Evolutionary conservation across 2,329 filamentous ascomycete genomes (phyloP).

Genomic region (Pestalotiopsis sp.): DNA sequence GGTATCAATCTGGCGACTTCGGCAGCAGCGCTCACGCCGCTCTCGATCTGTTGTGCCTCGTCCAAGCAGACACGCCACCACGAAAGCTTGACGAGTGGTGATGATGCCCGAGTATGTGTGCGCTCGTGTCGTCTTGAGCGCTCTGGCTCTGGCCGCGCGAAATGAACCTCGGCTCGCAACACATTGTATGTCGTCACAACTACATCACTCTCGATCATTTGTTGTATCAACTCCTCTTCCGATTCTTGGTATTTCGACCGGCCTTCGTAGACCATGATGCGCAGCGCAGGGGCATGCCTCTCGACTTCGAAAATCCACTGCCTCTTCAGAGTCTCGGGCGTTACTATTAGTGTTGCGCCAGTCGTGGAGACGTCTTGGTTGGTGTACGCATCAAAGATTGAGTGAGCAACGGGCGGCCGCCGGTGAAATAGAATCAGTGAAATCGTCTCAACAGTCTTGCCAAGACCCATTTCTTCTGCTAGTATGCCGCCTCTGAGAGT

Average conservation of each 20-base stretch:
- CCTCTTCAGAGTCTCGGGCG: conserved; percentile 56
- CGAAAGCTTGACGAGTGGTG: conserved; percentile 77
- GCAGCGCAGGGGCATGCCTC: conserved; percentile 60
- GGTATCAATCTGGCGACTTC: conserved; percentile 79
- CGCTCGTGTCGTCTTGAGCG: conserved; percentile 68
- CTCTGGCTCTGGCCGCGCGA: conserved; percentile 69
- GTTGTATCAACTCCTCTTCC: conserved; percentile 42
- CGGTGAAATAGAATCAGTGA: conserved; percentile 69
- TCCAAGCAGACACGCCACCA: conserved; percentile 87
- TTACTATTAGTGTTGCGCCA: conserved; percentile 64
- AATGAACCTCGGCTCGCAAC: conserved; percentile 81
- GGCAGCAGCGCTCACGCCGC: conserved; percentile 81
- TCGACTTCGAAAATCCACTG: conserved; percentile 67
- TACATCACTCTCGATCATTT: conserved; percentile 57
- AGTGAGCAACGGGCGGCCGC: conserved; percentile 32
- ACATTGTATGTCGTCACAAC: conserved; percentile 70
- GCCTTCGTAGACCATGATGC: conserved; percentile 60
- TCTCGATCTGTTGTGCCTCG: conserved; percentile 93
- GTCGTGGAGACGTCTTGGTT: conserved; percentile 49
- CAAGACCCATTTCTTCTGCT: conserved; percentile 82
- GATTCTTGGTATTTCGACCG: conserved; percentile 39
- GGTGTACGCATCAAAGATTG: conserved; percentile 41
- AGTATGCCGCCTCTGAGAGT: conserved; percentile 64
- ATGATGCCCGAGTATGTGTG: conserved; percentile 67
- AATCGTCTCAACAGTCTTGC: conserved; percentile 79